Evolutionary conservation across 1,284 basidiomycete species (phyloP), one percentile per base, ranked within the genome.

Genomic region (Violaceomyces palustris): DNA sequence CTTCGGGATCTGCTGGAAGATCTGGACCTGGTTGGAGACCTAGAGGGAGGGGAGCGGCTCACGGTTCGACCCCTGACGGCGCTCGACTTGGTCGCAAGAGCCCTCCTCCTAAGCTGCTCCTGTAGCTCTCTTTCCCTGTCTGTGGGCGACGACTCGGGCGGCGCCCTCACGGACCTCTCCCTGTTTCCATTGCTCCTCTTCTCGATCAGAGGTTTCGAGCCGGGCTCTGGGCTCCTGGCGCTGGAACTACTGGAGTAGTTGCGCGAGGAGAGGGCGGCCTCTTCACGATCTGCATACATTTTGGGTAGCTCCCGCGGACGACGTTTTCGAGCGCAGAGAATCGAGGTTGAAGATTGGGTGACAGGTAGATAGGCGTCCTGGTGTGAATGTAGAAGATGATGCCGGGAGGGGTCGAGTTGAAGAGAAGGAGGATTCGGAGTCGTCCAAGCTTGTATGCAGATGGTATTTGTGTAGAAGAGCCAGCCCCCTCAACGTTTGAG

Each of bases 281-380:
- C 67, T 41, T 69, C 67, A 35, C 64, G 36, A 36, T 69, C 67
- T 12, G 67, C 67, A 34, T 69, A 69, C 67, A 69, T 69, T 5
- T 17, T 35, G 26, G 6, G 12, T 5, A 12, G 15, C 27, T n/a
- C n/a, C n/a, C n/a, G n/a, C n/a, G n/a, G n/a, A n/a, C n/a, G n/a
- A n/a, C n/a, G n/a, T n/a, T n/a, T n/a, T n/a, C n/a, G n/a, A n/a
- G n/a, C n/a, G n/a, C n/a, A n/a, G n/a, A n/a, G n/a, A n/a, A n/a
- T n/a, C n/a, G n/a, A n/a, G n/a, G n/a, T n/a, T n/a, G n/a, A n/a
- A n/a, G n/a, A n/a, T n/a, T n/a, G n/a, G n/a, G n/a, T n/a, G n/a
- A n/a, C n/a, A n/a, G n/a, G n/a, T n/a, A n/a, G n/a, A n/a, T n/a
- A n/a, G n/a, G n/a, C n/a, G n/a, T n/a, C n/a, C n/a, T n/a, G n/a